phyloP scores from a whole-genome alignment of 1,139 yeast species.

The Candida frijolesensis region DNA sequence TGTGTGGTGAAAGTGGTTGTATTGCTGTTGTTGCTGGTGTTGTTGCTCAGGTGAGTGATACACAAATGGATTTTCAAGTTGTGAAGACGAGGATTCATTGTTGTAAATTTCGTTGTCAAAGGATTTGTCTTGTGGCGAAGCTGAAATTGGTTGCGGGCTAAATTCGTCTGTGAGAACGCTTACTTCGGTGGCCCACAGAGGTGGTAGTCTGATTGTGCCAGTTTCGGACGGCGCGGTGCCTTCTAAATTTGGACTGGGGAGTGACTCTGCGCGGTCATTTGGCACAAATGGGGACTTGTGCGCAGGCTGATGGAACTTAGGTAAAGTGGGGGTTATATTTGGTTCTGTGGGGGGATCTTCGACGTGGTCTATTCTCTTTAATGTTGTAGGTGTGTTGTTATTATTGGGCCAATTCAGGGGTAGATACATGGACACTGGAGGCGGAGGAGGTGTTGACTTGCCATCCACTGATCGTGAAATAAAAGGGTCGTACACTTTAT shows the following conservation, averaged over 20 bases:
- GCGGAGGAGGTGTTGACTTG: background rate
- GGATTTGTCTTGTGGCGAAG: background rate
- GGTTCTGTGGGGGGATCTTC: background rate
- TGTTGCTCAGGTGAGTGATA: background rate
- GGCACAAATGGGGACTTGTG: background rate
- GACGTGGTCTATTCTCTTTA: background rate
- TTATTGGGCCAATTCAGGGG: background rate
- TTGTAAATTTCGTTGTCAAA: background rate
- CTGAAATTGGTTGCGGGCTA: no score
- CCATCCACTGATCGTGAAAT: background rate
- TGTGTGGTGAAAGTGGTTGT: background rate
- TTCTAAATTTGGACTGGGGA: conserved; percentile 8
- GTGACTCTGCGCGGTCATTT: background rate
- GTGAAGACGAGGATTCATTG: background rate
- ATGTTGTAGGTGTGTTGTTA: background rate
- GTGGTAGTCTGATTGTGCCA: background rate
- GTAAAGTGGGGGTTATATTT: background rate
- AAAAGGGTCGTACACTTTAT: conserved; percentile 1
- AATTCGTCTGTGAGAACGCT: background rate
- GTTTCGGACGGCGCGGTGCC: background rate
- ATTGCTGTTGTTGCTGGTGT: background rate
- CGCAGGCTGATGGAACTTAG: background rate
- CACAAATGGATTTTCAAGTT: background rate
- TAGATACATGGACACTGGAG: background rate
- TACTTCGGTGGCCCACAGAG: background rate